Evolutionary conservation across 768 basidiomycete species (phyloP), one percentile per base, ranked within the genome.

Genomic region (Suillus alpinus): DNA sequence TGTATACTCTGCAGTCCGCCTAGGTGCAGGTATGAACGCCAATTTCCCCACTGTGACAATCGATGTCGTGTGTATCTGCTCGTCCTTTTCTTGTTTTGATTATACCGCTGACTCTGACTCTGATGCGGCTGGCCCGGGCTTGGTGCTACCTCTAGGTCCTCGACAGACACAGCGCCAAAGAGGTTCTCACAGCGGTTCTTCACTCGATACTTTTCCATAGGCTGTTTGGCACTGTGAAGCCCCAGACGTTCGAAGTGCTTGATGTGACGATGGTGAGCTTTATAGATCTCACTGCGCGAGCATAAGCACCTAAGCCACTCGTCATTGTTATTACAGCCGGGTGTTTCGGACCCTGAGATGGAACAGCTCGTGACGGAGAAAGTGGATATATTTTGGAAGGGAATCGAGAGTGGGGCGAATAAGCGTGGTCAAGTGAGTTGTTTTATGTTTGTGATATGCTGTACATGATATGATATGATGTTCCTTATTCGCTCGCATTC

Each of bases 151-250:
- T n/a, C n/a, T 26, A 92, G 91, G 78, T 85, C 49, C 77, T 93
- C 55, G 92, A 93, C 72, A 83, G 91, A 29, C 82, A 80, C 55
- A 86, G 83, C 18, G 82, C 84, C 40, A 88, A 86, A 71, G 91
- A 93, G 64, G 89, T 88, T 47, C 81, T 94, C 6, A 82, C 81
- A 58, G 91, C 85, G 3, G 78, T 92, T 57, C 80, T 94, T n/a
- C 92, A 94, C 67, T 80, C 90, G 0, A 88, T 94, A 52, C 77
- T 94, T 16, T 94, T 94, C 69, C 92, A 94, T 69, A 83, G 92
- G 8, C 78, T 92, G 20, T 91, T 94, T 68, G 92, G 92, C 3
- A 86, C 84, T 0, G 82, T 94, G 46, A 91, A 87, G 65, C 88
- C 92, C 0, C 82, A 83, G 65, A 87, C 81, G 2, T 87, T 89